Evolutionary conservation across 306 rosid genomes (phyloP), one percentile per base, ranked within the genome.

Genomic region (Vicia faba): DNA sequence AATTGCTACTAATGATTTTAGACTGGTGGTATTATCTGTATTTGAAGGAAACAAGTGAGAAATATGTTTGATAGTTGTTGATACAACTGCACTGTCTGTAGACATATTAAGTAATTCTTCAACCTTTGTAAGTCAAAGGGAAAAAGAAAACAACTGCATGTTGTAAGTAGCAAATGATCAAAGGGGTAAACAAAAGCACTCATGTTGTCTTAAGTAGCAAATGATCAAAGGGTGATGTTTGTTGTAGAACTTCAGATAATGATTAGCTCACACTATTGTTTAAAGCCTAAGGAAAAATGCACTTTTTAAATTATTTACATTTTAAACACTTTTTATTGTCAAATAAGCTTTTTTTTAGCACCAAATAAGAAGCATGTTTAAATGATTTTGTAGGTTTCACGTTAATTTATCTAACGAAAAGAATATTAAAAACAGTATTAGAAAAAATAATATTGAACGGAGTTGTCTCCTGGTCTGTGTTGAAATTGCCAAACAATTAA

Each of bases 201-300:
- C 36, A 54, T 54, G 35, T 11, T 53, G 10, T 54, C 16, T 11
- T 54, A 54, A 12, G 18, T 54, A 5, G 9, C 60, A 54, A 54
- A 5, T 25, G 60, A 54, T 25, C 60, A 54, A 25, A 55, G 61
- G 61, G 61, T 12, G 61, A 55, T 55, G 39, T 7, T 55, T 55
- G 61, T 55, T 55, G 61, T 55, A 6, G 18, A 26, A 55, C 61
- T 16, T 1, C 26, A 28, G 19, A 26, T 55, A 9, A 13, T 28
- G 61, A 55, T 55, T 26, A 55, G 18, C 61, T 26, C 3, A 11
- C 50, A 44, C 18, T 44, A 44, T 15, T 44, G 18, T 44, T 44
- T 44, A 44, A 44, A 15, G 50, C 9, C 9, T n/a, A 45, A 8
- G 26, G 11, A 12, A 26, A 26, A 55, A 28, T 55, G 19, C 19